Evolutionary conservation across 2,329 filamentous ascomycete species (phyloP).

Genomic region (Exserohilum turcica): DNA sequence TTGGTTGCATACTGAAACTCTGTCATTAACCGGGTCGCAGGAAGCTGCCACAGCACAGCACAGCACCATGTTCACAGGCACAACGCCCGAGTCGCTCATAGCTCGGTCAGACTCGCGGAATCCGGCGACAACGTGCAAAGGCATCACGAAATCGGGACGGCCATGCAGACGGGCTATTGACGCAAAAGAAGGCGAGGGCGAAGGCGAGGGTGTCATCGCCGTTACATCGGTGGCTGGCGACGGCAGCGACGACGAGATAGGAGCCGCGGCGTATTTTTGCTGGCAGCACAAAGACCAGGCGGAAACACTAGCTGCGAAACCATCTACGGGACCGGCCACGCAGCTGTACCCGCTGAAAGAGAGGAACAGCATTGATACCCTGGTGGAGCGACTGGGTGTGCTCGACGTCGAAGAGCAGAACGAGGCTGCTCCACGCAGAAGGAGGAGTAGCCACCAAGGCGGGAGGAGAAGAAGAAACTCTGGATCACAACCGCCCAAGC

Average conservation of each 20-base stretch:
- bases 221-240: conserved; percentile 47
- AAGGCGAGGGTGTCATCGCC: conserved; percentile 48
- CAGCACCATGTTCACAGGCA: conserved; percentile 41
- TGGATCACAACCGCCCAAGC: conserved; percentile 27
- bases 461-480: conserved; percentile 16
- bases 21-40: not conserved
- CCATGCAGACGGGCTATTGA: conserved; percentile 78
- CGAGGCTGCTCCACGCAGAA: conserved; percentile 46
- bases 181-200: conserved; percentile 49
- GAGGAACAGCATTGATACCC: conserved; percentile 82
- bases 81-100: conserved; percentile 79
- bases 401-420: conserved; percentile 62
- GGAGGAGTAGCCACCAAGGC: conserved; percentile 30
- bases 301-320: conserved; percentile 38
- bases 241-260: conserved; percentile 59
- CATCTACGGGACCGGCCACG: conserved; percentile 37
- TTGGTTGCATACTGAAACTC: not conserved
- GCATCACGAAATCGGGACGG: conserved; percentile 79
- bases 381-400: conserved; percentile 78
- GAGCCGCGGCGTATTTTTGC: conserved; percentile 73
- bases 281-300: conserved; percentile 96
- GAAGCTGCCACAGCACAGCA: not conserved
- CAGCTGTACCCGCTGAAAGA: conserved; percentile 64
- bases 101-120: conserved; percentile 84
- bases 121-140: conserved; percentile 81